Conservation (phyloP, 192 early-diverging fungal species). For the Coemansia sp. region DNA sequence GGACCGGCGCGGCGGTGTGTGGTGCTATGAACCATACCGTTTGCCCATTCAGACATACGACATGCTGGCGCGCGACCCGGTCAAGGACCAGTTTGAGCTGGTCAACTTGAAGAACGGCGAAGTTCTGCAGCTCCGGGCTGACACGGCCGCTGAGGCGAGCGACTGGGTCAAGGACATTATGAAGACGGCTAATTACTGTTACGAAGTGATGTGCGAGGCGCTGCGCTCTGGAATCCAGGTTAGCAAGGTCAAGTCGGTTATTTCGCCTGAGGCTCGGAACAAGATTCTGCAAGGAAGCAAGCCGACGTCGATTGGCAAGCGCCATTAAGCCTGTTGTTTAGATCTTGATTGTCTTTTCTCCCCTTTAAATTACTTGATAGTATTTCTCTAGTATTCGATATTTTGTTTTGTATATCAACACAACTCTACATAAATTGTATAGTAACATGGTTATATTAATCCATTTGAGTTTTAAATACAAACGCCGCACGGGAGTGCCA, state of each 20-base stretch:
- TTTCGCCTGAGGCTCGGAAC: constrained; percentile 43
- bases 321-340: constrained; percentile 13
- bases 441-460: no score
- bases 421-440: not conserved
- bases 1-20: constrained; percentile 42
- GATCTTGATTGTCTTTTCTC: not conserved
- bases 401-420: not conserved
- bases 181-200: constrained; percentile 50
- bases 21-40: constrained; percentile 52
- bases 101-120: constrained; percentile 51
- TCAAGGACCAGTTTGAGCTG: constrained; percentile 53
- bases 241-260: constrained; percentile 55
- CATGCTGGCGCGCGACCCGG: constrained; percentile 45
- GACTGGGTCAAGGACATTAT: constrained; percentile 53
- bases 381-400: not conserved
- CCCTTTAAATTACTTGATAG: not conserved
- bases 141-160: constrained; percentile 32
- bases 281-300: constrained; percentile 47
- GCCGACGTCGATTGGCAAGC: constrained; percentile 38
- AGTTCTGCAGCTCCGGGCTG: constrained; percentile 50
- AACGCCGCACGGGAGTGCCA: constrained; percentile 45
- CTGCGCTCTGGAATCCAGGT: constrained; percentile 51
- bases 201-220: constrained; percentile 50
- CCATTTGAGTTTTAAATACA: not conserved
- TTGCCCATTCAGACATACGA: constrained; percentile 54